Evolutionary conservation across 2,329 filamentous ascomycete genomes (phyloP).

Genomic region (Penicillium sp.): DNA sequence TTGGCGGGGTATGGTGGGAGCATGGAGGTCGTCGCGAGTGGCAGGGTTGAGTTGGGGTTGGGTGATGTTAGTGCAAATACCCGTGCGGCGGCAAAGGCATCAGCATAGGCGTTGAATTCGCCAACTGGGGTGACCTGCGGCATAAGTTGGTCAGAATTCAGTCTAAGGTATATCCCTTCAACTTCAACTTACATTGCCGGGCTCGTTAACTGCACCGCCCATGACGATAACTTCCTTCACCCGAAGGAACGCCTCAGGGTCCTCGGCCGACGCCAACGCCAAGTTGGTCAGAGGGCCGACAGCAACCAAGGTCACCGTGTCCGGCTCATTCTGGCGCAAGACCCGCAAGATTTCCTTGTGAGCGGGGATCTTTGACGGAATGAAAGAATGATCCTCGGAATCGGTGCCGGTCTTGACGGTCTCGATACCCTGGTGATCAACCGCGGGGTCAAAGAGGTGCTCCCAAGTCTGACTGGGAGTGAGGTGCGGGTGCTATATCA

Average conservation of each 20-base stretch:
- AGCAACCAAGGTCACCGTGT: conserved; percentile 87
- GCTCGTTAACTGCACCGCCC: conserved; percentile 81
- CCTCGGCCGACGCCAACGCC: conserved; percentile 83
- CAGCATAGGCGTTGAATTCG: conserved; percentile 96
- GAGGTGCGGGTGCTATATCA: conserved; percentile 70
- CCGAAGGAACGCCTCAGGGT: conserved; percentile 85
- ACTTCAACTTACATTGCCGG: conserved; percentile 74
- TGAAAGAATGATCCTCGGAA: conserved; percentile 65
- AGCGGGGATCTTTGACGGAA: conserved; percentile 72
- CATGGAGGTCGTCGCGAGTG: conserved; percentile 59
- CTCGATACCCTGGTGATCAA: conserved; percentile 55
- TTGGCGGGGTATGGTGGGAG: conserved; percentile 68
- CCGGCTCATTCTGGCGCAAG: conserved; percentile 77
- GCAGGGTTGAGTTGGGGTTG: conserved; percentile 79
- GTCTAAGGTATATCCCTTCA: background rate
- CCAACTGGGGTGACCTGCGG: conserved; percentile 71
- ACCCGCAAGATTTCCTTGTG: conserved; percentile 90
- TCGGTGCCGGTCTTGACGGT: conserved; percentile 46
- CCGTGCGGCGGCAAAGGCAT: conserved; percentile 76
- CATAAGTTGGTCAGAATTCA: conserved; percentile 6
- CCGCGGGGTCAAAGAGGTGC: conserved; percentile 64
- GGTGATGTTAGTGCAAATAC: conserved; percentile 78
- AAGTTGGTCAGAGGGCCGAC: conserved; percentile 94
- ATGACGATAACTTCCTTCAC: conserved; percentile 94
- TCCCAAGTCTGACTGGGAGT: conserved; percentile 77